phyloP scores from a whole-genome alignment of 1,139 yeast genomes.

The Taphrina pruni region DNA sequence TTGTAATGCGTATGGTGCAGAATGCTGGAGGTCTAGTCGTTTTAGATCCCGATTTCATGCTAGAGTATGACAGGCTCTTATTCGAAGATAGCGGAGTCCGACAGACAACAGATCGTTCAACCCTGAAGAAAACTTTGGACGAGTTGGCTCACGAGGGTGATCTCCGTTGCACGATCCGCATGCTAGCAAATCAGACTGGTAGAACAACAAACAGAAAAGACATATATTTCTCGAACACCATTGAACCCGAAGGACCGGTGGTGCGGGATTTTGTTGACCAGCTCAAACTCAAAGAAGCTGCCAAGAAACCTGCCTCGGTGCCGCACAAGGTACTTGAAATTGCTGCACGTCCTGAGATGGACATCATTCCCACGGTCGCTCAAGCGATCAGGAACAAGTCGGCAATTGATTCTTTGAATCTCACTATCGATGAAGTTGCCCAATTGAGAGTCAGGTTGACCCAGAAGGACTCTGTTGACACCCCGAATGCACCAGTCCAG shows the following conservation, averaged over 20 bases:
- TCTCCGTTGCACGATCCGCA: not conserved
- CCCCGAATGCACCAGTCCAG: not conserved
- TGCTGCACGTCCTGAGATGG: constrained; percentile 29
- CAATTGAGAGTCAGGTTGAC: constrained; percentile 14
- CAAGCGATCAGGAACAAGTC: not conserved
- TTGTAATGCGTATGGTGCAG: not conserved
- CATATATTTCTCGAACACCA: constrained; percentile 1
- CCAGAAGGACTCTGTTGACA: not conserved
- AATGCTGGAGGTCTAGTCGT: constrained; percentile 7
- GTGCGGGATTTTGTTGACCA: constrained; percentile 1
- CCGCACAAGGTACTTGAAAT: constrained; percentile 11
- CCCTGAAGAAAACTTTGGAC: constrained; percentile 16
- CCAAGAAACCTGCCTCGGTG: not conserved
- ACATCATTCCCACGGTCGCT: constrained; percentile 13
- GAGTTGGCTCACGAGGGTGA: not conserved
- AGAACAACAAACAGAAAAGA: constrained; percentile 1
- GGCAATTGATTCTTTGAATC: not conserved
- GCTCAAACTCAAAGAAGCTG: constrained; percentile 8
- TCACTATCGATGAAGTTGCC: not conserved
- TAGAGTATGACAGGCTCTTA: constrained; percentile 7
- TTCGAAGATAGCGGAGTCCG: not conserved
- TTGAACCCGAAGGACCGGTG: not conserved
- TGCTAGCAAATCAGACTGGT: constrained; percentile 6
- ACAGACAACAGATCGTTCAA: constrained; percentile 16
- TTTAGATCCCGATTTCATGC: constrained; percentile 5